These are phyloP conservation scores for Beauveria sp. DNA, from an alignment of 2,329 filamentous ascomycete species.

Conservation along the genomic window DNA sequence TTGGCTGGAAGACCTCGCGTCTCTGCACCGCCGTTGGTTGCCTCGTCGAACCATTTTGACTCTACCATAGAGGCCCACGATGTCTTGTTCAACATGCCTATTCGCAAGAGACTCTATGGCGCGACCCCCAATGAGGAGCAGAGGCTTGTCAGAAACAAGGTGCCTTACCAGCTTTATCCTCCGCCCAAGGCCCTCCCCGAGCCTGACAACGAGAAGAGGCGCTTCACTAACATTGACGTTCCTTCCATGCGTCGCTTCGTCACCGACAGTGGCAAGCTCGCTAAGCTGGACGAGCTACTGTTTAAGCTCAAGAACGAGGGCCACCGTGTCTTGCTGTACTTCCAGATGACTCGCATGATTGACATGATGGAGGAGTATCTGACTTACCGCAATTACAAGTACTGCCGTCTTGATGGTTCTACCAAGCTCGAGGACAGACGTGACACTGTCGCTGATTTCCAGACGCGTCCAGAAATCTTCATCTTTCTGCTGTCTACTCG, in stretches of 20 bases:
- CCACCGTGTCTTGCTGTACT: conserved; percentile 93
- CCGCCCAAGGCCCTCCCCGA: conserved; percentile 60
- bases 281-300: conserved; percentile 79
- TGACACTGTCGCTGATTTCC: conserved; percentile 95
- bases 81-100: conserved; percentile 67
- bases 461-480: conserved; percentile 89
- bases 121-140: conserved; percentile 58
- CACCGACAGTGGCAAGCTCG: conserved; percentile 93
- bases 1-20: conserved; percentile 71
- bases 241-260: conserved; percentile 97
- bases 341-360: conserved; percentile 99
- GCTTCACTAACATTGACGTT: conserved; percentile 85
- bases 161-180: conserved; percentile 59
- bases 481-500: conserved; percentile 94
- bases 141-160: conserved; percentile 64
- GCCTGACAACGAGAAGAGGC: conserved; percentile 72
- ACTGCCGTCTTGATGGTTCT: conserved; percentile 90
- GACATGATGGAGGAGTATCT: conserved; percentile 98
- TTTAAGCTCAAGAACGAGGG: conserved; percentile 85
- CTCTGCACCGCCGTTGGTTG: conserved; percentile 76
- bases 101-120: conserved; percentile 71
- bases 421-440: conserved; percentile 95
- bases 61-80: conserved; percentile 60
- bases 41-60: conserved; percentile 65
- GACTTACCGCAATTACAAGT: conserved; percentile 98